A percentile compares a stretch with the other conserved stretches of the same genome.
phyloP scores from a whole-genome alignment of 495 filamentous ascomycete genomes.

The Recurvomyces mirabilis region DNA sequence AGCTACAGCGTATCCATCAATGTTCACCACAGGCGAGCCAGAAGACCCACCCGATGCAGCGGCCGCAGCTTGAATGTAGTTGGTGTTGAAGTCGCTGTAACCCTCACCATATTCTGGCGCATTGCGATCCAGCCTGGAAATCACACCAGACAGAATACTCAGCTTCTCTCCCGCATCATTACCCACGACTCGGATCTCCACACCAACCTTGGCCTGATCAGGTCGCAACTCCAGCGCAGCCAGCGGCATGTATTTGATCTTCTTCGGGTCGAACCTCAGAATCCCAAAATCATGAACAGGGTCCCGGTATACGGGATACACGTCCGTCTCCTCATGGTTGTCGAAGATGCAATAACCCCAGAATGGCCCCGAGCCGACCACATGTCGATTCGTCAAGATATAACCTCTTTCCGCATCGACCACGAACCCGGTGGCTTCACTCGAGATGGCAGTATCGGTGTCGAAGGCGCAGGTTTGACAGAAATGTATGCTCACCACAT shows the following conservation, averaged over 20 bases:
- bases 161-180: constrained; percentile 99
- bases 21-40: constrained; percentile 91
- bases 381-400: constrained; percentile 45
- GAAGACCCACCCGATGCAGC: constrained; percentile 94
- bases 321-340: constrained; percentile 95
- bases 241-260: constrained; percentile 92
- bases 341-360: constrained; percentile 98
- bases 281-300: constrained; percentile 98
- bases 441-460: constrained; percentile 82
- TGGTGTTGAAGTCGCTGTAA: constrained; percentile 98
- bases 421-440: constrained; percentile 94
- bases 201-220: constrained; percentile 67
- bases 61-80: constrained; percentile 97
- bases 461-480: constrained; percentile 98
- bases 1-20: constrained; percentile 84
- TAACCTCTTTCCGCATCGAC: constrained; percentile 92
- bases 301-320: constrained; percentile 95
- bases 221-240: constrained; percentile 68
- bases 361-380: constrained; percentile 93
- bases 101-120: constrained; percentile 97
- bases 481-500: constrained; percentile 95
- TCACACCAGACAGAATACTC: constrained; percentile 94
- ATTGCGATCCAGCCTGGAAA: constrained; percentile 89
- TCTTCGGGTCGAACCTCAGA: constrained; percentile 85
- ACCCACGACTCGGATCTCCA: constrained; percentile 91